Evolutionary conservation across 176 grass and related monocot species (phyloP).

Genomic region (Raddia distichophylla): DNA sequence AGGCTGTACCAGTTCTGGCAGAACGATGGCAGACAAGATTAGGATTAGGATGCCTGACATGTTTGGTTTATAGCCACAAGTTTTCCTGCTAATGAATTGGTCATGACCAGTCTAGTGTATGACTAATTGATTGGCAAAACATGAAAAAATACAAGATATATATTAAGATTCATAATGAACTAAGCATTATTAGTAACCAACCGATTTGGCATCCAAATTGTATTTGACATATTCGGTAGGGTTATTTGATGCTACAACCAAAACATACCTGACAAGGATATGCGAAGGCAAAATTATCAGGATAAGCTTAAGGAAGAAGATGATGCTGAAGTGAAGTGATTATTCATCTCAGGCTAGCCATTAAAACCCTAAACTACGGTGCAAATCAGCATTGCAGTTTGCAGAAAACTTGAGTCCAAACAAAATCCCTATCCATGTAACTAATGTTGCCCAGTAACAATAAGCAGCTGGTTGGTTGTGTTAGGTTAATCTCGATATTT

Average conservation of each 20-base stretch:
- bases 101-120: too few species aligned
- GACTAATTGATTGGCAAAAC: too few species aligned
- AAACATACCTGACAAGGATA: background rate
- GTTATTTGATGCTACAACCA: too few species aligned
- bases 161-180: too few species aligned
- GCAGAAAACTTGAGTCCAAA: background rate
- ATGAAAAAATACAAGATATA: too few species aligned
- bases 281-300: background rate
- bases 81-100: too few species aligned
- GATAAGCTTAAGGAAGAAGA: background rate
- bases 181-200: too few species aligned
- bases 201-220: too few species aligned
- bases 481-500: too few species aligned
- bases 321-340: background rate
- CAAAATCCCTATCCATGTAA: background rate
- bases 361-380: too few species aligned
- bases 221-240: too few species aligned
- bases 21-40: background rate
- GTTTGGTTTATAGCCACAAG: too few species aligned
- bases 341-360: background rate
- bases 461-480: background rate
- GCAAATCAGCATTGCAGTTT: background rate
- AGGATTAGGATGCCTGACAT: background rate
- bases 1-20: constrained; percentile 69
- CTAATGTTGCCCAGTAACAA: background rate